phyloP scores from a whole-genome alignment of 169 alveolate species.

The Eimeria necatrix region DNA sequence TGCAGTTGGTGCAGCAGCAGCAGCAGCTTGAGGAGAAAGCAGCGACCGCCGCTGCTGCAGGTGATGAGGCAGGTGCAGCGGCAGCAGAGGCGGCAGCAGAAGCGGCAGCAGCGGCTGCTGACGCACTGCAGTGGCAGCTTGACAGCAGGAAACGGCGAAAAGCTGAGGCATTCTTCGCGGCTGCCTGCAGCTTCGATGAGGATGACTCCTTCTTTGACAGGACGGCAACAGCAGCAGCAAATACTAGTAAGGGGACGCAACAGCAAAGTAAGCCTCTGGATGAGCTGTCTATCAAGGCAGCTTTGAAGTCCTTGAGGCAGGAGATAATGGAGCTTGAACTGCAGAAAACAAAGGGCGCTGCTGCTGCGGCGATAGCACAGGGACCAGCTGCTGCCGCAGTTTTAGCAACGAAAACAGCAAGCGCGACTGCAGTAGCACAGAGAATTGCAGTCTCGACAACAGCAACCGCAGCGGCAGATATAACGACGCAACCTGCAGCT shows the following conservation, averaged over 20 bases:
- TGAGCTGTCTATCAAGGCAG: neutral
- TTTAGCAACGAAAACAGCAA: neutral
- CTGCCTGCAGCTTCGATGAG: neutral
- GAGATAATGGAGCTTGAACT: neutral
- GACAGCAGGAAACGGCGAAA: constrained; percentile 28
- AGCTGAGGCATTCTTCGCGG: constrained; percentile 9
- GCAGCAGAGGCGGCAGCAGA: constrained; percentile 35
- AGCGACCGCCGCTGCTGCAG: constrained; percentile 26
- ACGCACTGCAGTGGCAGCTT: constrained; percentile 29
- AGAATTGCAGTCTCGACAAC: neutral
- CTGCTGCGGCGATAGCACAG: neutral
- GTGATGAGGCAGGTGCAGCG: constrained; percentile 1
- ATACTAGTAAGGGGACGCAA: neutral
- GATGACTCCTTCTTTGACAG: constrained; percentile 39
- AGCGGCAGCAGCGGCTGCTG: constrained; percentile 43
- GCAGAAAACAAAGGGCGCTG: neutral
- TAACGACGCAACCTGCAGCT: neutral
- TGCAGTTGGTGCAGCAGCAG: constrained; percentile 27
- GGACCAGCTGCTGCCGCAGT: constrained; percentile 13
- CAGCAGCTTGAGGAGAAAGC: constrained; percentile 23
- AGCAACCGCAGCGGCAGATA: neutral
- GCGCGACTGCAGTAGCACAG: neutral
- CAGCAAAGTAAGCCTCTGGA: neutral
- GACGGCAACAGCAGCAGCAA: constrained; percentile 22
- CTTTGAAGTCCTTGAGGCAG: neutral